These are phyloP conservation scores for Bacidia rubella DNA, from an alignment of 495 filamentous ascomycete species.

Conservation along the genomic window DNA sequence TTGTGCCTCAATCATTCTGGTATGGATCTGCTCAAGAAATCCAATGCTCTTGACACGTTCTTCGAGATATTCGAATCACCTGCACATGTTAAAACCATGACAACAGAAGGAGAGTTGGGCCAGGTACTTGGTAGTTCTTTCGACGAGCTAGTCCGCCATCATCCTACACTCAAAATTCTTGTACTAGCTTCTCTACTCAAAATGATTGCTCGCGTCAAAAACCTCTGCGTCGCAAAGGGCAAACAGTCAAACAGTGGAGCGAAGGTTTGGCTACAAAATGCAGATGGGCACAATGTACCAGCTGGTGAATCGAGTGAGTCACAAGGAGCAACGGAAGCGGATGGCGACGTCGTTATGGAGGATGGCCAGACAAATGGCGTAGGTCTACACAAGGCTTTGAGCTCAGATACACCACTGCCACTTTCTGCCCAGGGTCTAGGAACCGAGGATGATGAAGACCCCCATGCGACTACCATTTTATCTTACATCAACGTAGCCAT, in stretches of 20 bases:
- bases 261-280: conserved; percentile 56
- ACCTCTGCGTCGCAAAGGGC: conserved; percentile 55
- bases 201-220: conserved; percentile 66
- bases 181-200: conserved; percentile 69
- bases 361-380: conserved; percentile 5
- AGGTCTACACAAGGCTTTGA: conserved; percentile 13
- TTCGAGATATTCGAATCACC: conserved; percentile 92
- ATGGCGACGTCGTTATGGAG: conserved; percentile 16
- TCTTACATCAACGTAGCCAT: conserved; percentile 47
- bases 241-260: conserved; percentile 56
- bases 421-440: conserved; percentile 30
- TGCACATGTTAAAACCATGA: conserved; percentile 71
- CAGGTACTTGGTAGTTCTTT: conserved; percentile 59
- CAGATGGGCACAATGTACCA: conserved; percentile 38
- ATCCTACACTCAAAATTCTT: conserved; percentile 63
- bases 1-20: conserved; percentile 83
- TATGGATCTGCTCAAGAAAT: conserved; percentile 79
- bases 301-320: conserved; percentile 28
- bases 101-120: conserved; percentile 46
- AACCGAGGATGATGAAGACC: conserved; percentile 19
- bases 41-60: conserved; percentile 67
- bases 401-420: conserved; percentile 16
- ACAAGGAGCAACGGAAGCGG: conserved; percentile 13
- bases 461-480: neutral
- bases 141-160: conserved; percentile 89